These are phyloP conservation scores for Talaromyces sp. DNA, from an alignment of 2,329 filamentous ascomycete genomes.

Conservation along the genomic window DNA sequence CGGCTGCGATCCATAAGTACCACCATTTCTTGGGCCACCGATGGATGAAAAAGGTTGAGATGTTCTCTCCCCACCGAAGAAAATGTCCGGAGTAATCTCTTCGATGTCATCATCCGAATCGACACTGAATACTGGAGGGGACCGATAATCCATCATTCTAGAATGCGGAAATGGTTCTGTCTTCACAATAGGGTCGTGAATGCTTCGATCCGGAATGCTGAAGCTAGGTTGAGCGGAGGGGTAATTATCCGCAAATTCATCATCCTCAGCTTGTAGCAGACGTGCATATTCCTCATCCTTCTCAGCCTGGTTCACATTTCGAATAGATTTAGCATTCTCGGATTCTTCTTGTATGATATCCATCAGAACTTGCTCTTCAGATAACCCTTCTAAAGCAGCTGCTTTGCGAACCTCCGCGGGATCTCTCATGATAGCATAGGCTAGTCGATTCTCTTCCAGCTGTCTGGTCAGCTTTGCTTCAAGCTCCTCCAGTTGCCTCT, in stretches of 20 bases:
- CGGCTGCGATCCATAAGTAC: too few species aligned
- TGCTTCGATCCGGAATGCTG: background rate
- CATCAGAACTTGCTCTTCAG: constrained; percentile 13
- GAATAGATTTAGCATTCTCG: constrained; percentile 15
- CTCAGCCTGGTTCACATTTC: constrained; percentile 13
- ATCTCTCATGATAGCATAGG: constrained; percentile 11
- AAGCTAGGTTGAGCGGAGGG: background rate
- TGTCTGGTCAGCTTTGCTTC: constrained; percentile 5
- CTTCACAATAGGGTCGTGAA: background rate
- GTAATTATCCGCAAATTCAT: constrained; percentile 1
- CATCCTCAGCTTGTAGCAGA: constrained; percentile 34
- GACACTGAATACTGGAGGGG: background rate
- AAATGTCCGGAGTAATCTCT: constrained; percentile 22
- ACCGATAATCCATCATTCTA: background rate
- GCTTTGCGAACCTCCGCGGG: constrained; percentile 3
- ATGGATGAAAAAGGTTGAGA: background rate
- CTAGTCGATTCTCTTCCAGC: constrained; percentile 2
- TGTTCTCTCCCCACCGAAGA: background rate
- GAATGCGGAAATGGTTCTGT: background rate
- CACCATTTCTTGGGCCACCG: too few species aligned
- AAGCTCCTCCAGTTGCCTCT: constrained; percentile 9
- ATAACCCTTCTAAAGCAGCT: background rate
- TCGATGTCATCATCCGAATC: constrained; percentile 28
- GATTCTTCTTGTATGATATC: constrained; percentile 34
- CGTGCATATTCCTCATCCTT: constrained; percentile 44